phyloP scores from a whole-genome alignment of 2,329 filamentous ascomycete genomes.

The Lecanosticta acicola region DNA sequence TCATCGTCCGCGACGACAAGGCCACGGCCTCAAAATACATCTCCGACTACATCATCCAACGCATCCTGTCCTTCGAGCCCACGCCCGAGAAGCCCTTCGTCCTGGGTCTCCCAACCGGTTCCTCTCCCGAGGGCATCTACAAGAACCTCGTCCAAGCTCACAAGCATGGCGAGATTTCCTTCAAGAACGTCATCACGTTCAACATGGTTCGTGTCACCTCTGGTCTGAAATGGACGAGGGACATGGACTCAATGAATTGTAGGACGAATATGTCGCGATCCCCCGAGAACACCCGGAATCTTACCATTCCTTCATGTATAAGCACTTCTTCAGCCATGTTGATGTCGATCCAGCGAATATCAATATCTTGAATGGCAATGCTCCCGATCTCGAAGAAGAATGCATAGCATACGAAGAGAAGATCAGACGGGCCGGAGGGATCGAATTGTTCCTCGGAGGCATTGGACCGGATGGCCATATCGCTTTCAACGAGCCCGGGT shows the following conservation, averaged over 20 bases:
- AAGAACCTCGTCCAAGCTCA: slow-evolving; percentile 65
- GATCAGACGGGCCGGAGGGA: slow-evolving; percentile 68
- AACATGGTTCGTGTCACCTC: slow-evolving; percentile 61
- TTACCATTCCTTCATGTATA: slow-evolving; percentile 92
- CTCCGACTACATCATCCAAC: slow-evolving; percentile 73
- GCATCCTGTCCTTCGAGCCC: slow-evolving; percentile 71
- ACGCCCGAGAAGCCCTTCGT: slow-evolving; percentile 70
- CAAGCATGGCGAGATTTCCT: slow-evolving; percentile 71
- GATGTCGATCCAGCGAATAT: slow-evolving; percentile 77
- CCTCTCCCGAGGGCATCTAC: slow-evolving; percentile 73
- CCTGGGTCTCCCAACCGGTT: slow-evolving; percentile 76
- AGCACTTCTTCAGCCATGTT: slow-evolving; percentile 80
- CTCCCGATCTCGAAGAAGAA: slow-evolving; percentile 66
- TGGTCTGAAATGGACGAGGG: not conserved
- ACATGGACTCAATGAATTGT: slow-evolving; percentile 5
- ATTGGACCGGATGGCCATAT: slow-evolving; percentile 85
- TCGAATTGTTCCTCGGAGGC: slow-evolving; percentile 79
- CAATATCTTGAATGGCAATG: slow-evolving; percentile 78
- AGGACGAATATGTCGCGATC: slow-evolving; percentile 83
- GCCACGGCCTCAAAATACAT: slow-evolving; percentile 66
- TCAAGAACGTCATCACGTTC: slow-evolving; percentile 84
- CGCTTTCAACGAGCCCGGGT: slow-evolving; percentile 85
- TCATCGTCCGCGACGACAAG: slow-evolving; percentile 74
- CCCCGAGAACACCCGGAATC: slow-evolving; percentile 77
- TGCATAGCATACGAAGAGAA: slow-evolving; percentile 74